These are phyloP conservation scores for Kwoniella sp. DNA, from an alignment of 768 basidiomycete genomes.

Conservation along the genomic window DNA sequence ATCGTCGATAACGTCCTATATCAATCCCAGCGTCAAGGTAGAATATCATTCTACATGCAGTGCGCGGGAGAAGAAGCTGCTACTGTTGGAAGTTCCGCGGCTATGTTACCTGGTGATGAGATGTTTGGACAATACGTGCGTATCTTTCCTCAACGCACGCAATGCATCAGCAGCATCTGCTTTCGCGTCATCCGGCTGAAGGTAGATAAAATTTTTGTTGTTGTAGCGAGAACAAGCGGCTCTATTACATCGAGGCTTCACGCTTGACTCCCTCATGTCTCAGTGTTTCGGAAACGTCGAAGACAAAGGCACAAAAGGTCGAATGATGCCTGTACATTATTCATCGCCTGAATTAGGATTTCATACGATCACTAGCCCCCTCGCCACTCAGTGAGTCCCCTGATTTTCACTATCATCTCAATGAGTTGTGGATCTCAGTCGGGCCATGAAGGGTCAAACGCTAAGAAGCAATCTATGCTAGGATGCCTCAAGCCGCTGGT, in stretches of 20 bases:
- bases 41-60: conserved; percentile 57
- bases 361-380: conserved; percentile 88
- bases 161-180: too few relatives aligned
- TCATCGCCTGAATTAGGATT: conserved; percentile 82
- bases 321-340: conserved; percentile 96
- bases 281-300: conserved; percentile 88
- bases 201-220: too few relatives aligned
- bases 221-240: conserved; percentile 63
- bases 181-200: too few relatives aligned
- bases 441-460: too few relatives aligned
- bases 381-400: conserved; percentile 77
- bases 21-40: conserved; percentile 88
- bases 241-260: conserved; percentile 81
- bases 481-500: conserved; percentile 74
- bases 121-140: conserved; percentile 87
- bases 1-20: conserved; percentile 84
- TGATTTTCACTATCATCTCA: too few relatives aligned
- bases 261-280: conserved; percentile 77
- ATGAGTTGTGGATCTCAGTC: too few relatives aligned
- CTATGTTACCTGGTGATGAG: conserved; percentile 80
- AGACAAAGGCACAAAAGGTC: conserved; percentile 77
- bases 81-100: conserved; percentile 85
- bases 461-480: too few relatives aligned
- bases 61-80: conserved; percentile 90
- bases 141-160: background rate